These are phyloP conservation scores for Hypoxylon rubiginosum DNA, from an alignment of 2,329 filamentous ascomycete species.

Conservation along the genomic window DNA sequence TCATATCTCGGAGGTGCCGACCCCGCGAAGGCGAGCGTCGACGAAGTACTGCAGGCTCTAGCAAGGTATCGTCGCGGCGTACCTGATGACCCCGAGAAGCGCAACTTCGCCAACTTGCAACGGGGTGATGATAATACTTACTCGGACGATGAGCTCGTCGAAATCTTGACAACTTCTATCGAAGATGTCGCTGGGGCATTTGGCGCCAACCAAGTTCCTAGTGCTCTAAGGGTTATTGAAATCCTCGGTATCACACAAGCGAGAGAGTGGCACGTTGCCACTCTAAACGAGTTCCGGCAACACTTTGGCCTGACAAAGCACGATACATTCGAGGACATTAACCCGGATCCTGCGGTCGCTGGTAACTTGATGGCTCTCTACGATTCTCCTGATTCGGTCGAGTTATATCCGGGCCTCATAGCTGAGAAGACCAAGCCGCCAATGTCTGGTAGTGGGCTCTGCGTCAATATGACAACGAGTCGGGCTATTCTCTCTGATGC, in stretches of 20 bases:
- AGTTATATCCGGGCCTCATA: constrained; percentile 70
- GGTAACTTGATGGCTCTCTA: constrained; percentile 61
- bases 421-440: constrained; percentile 68
- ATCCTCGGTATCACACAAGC: constrained; percentile 63
- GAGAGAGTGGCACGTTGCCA: constrained; percentile 64
- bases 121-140: constrained; percentile 55
- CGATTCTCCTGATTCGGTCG: constrained; percentile 65
- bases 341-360: constrained; percentile 62
- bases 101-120: constrained; percentile 64
- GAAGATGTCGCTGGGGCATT: constrained; percentile 65
- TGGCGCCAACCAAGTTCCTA: constrained; percentile 63
- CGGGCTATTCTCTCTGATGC: constrained; percentile 73
- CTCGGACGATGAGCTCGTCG: constrained; percentile 58
- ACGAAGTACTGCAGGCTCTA: constrained; percentile 63
- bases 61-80: constrained; percentile 61
- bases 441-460: constrained; percentile 63
- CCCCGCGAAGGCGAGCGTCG: constrained; percentile 59
- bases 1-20: constrained; percentile 56
- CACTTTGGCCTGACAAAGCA: constrained; percentile 66
- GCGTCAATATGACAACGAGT: constrained; percentile 60
- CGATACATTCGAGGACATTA: constrained; percentile 65
- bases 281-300: constrained; percentile 65
- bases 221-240: constrained; percentile 61
- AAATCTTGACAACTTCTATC: constrained; percentile 60
- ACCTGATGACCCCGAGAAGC: constrained; percentile 65